A percentile compares a stretch with the other conserved stretches of the same genome.
These are phyloP conservation scores for Mortierella antarctica DNA, from an alignment of 192 early-diverging fungal genomes.

Conservation along the genomic window DNA sequence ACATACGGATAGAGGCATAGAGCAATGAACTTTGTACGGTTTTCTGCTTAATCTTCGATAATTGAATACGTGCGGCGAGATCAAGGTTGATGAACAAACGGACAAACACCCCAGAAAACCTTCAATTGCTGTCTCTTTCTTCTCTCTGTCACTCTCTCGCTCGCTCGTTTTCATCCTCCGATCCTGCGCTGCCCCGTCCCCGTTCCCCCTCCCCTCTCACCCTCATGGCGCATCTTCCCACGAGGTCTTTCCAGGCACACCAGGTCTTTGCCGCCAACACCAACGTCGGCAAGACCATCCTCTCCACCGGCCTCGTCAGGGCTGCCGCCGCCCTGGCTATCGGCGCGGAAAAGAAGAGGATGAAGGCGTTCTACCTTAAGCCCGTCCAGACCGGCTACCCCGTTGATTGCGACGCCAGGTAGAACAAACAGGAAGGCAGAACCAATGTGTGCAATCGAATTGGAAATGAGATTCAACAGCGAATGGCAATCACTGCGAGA, in stretches of 20 bases:
- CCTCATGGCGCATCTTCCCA: constrained; percentile 53
- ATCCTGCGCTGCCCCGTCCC: not conserved
- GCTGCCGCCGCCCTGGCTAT: constrained; percentile 56
- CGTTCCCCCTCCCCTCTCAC: not conserved
- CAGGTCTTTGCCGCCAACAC: constrained; percentile 85
- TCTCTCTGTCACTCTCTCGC: not conserved
- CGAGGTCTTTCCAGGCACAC: constrained; percentile 67
- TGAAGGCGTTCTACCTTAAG: constrained; percentile 76
- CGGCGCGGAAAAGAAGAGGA: constrained; percentile 47
- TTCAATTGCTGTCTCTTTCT: not conserved
- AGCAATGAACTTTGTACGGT: not conserved
- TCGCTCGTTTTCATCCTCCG: not conserved
- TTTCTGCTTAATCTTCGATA: not conserved
- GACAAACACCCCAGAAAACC: not conserved
- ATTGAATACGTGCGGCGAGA: not conserved
- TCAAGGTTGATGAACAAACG: not conserved
- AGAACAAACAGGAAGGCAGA: not conserved
- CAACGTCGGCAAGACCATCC: constrained; percentile 84
- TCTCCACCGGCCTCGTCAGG: constrained; percentile 74
- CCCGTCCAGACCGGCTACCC: constrained; percentile 90
- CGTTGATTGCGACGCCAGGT: constrained; percentile 77
- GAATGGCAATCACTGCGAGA: not conserved
- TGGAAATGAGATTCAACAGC: not conserved
- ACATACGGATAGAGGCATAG: constrained; percentile 6
- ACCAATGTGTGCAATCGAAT: not conserved